Conservation (phyloP, 495 filamentous ascomycete species). For the Penicillium lagena region DNA sequence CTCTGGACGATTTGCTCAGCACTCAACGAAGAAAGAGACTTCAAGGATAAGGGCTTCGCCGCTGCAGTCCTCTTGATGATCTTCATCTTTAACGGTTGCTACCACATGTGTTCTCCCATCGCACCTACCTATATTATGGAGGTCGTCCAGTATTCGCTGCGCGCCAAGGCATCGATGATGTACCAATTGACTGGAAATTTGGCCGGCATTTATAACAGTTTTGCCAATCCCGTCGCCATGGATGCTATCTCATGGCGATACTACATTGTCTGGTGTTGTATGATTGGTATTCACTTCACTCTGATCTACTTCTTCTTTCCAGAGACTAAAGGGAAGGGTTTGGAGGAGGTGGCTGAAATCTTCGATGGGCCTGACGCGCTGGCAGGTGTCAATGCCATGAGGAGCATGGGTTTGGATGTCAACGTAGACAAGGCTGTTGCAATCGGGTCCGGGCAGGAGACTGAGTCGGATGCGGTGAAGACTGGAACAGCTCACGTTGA, state of each 20-base stretch:
- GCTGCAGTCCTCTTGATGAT: conserved; percentile 56
- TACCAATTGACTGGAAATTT: conserved; percentile 54
- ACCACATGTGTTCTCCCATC: conserved; percentile 48
- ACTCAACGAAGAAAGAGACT: conserved; percentile 40
- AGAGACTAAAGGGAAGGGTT: conserved; percentile 57
- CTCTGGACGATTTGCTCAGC: conserved; percentile 55
- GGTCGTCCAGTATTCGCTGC: conserved; percentile 59
- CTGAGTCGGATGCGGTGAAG: not conserved
- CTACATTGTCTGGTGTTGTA: conserved; percentile 57
- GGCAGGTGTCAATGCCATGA: conserved; percentile 15
- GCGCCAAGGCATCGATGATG: conserved; percentile 64
- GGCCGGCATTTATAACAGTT: conserved; percentile 44
- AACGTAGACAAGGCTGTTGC: conserved; percentile 7
- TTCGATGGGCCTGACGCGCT: conserved; percentile 54
- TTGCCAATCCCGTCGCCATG: conserved; percentile 57
- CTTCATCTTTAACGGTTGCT: conserved; percentile 16
- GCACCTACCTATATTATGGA: conserved; percentile 59
- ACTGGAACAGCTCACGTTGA: conserved; percentile 1
- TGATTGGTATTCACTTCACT: conserved; percentile 49
- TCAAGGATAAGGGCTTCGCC: conserved; percentile 37
- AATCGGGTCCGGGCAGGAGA: not conserved
- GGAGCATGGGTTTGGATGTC: conserved; percentile 5
- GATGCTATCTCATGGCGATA: conserved; percentile 52
- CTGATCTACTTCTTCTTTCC: conserved; percentile 62
- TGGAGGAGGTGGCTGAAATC: conserved; percentile 59